Evolutionary conservation across 2,329 filamentous ascomycete species (phyloP).

Genomic region (Penicillium sp.): DNA sequence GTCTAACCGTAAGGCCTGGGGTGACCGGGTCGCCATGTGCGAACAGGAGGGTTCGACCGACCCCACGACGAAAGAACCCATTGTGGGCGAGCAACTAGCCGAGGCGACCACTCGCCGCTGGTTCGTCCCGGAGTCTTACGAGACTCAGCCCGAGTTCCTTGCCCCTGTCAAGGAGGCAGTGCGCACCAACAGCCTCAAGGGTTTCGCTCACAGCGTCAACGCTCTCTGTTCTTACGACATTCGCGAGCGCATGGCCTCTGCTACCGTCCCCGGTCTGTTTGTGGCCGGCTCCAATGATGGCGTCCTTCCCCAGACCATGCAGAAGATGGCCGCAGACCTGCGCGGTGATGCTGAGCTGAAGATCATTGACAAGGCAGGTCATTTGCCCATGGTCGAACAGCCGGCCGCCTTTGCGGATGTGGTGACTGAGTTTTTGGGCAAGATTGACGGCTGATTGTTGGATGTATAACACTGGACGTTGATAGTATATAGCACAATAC

Average conservation of each 20-base stretch:
- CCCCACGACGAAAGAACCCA: conserved; percentile 41
- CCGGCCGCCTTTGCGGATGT: conserved; percentile 61
- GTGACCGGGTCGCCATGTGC: conserved; percentile 64
- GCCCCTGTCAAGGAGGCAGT: conserved; percentile 63
- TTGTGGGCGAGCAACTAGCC: conserved; percentile 61
- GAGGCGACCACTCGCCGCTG: conserved; percentile 66
- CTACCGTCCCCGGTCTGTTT: conserved; percentile 50
- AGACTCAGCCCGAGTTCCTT: conserved; percentile 46
- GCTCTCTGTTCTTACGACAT: conserved; percentile 50
- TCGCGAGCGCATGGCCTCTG: conserved; percentile 38
- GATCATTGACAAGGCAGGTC: conserved; percentile 64
- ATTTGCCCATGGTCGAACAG: conserved; percentile 78
- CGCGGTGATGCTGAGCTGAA: conserved; percentile 56
- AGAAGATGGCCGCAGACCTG: conserved; percentile 58
- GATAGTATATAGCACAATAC: not conserved
- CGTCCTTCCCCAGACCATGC: conserved; percentile 72
- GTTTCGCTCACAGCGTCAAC: conserved; percentile 77
- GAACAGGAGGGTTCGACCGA: conserved; percentile 48
- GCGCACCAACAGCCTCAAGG: conserved; percentile 60
- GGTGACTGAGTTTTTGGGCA: conserved; percentile 52
- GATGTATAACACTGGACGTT: too few relatives aligned
- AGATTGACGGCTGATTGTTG: conserved; percentile 18
- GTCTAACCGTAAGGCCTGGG: conserved; percentile 73
- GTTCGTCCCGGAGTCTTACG: conserved; percentile 61
- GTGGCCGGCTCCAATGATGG: conserved; percentile 69